A percentile compares a stretch with the other conserved stretches of the same genome.
phyloP scores from a whole-genome alignment of 2,329 filamentous ascomycete species.

The Hypocreales sp. region DNA sequence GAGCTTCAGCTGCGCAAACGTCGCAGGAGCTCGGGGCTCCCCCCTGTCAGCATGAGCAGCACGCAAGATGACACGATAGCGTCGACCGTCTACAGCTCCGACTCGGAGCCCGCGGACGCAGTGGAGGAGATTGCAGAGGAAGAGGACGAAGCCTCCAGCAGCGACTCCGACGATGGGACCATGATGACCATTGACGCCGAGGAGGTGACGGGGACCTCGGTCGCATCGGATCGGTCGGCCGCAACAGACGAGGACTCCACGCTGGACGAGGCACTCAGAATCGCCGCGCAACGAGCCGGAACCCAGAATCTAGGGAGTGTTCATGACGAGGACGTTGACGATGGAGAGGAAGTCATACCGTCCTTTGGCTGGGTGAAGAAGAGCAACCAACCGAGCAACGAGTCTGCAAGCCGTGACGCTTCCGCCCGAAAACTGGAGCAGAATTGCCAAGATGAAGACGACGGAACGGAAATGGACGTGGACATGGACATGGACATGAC shows the following conservation, averaged over 20 bases:
- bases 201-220: slow-evolving; percentile 55
- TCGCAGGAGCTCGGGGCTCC: slow-evolving; percentile 51
- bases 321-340: slow-evolving; percentile 39
- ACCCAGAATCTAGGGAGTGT: slow-evolving; percentile 49
- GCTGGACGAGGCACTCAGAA: slow-evolving; percentile 61
- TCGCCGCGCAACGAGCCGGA: slow-evolving; percentile 61
- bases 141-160: slow-evolving; percentile 28
- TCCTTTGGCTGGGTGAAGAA: slow-evolving; percentile 64
- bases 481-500: slow-evolving; percentile 38
- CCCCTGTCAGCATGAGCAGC: slow-evolving; percentile 48
- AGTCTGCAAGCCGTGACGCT: slow-evolving; percentile 27
- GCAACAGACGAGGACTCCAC: slow-evolving; percentile 51
- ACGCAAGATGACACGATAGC: slow-evolving; percentile 52
- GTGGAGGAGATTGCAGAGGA: slow-evolving; percentile 41
- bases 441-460: no score
- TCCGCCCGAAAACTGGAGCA: no score
- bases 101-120: slow-evolving; percentile 40
- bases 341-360: slow-evolving; percentile 55
- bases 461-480: slow-evolving; percentile 20
- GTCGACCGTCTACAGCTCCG: slow-evolving; percentile 64
- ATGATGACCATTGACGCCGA: slow-evolving; percentile 74
- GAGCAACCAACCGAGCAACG: slow-evolving; percentile 16
- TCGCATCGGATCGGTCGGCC: slow-evolving; percentile 41
- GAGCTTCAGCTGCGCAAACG: slow-evolving; percentile 41
- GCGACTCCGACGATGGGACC: slow-evolving; percentile 58